Percentiles rank a stretch among this genome's conserved stretches.
Evolutionary conservation across 768 basidiomycete species (phyloP).

Genomic region (Boletus sp.): DNA sequence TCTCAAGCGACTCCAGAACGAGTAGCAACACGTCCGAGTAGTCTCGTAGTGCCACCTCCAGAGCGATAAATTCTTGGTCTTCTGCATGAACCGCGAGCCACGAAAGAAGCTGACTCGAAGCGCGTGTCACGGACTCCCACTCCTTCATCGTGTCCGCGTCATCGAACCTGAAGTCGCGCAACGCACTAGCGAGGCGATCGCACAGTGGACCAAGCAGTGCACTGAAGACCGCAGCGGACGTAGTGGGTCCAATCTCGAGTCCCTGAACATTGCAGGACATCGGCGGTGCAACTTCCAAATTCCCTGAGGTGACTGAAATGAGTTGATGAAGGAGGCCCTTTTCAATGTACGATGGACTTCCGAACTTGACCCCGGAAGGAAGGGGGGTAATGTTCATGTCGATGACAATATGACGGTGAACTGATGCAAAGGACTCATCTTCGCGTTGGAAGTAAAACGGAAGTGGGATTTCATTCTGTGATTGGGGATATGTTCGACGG

Average conservation of each 20-base stretch:
- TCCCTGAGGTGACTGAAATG: slow-evolving; percentile 35
- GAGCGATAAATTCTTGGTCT: slow-evolving; percentile 29
- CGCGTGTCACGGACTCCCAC: slow-evolving; percentile 40
- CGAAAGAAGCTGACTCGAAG: slow-evolving; percentile 45
- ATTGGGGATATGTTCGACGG: slow-evolving; percentile 12
- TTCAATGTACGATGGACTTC: slow-evolving; percentile 49
- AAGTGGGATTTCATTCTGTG: slow-evolving; percentile 12
- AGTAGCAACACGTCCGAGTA: slow-evolving; percentile 38
- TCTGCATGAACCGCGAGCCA: slow-evolving; percentile 38
- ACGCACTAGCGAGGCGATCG: slow-evolving; percentile 40
- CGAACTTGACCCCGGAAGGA: slow-evolving; percentile 51
- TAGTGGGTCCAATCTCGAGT: slow-evolving; percentile 42
- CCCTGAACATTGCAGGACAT: slow-evolving; percentile 34
- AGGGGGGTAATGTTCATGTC: slow-evolving; percentile 55
- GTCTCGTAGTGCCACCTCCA: slow-evolving; percentile 36
- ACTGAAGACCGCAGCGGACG: slow-evolving; percentile 43
- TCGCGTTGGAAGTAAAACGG: slow-evolving; percentile 14
- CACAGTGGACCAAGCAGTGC: slow-evolving; percentile 44
- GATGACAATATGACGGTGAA: slow-evolving; percentile 28
- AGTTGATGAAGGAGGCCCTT: slow-evolving; percentile 62
- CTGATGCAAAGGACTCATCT: slow-evolving; percentile 1
- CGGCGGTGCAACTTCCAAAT: slow-evolving; percentile 28
- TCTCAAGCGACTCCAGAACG: slow-evolving; percentile 36
- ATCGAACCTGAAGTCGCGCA: slow-evolving; percentile 32
- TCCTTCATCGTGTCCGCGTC: slow-evolving; percentile 26